Percentiles rank a stretch among this genome's conserved stretches.
Conservation (phyloP, 257 asterid genomes). For the Scutellaria minor region DNA sequence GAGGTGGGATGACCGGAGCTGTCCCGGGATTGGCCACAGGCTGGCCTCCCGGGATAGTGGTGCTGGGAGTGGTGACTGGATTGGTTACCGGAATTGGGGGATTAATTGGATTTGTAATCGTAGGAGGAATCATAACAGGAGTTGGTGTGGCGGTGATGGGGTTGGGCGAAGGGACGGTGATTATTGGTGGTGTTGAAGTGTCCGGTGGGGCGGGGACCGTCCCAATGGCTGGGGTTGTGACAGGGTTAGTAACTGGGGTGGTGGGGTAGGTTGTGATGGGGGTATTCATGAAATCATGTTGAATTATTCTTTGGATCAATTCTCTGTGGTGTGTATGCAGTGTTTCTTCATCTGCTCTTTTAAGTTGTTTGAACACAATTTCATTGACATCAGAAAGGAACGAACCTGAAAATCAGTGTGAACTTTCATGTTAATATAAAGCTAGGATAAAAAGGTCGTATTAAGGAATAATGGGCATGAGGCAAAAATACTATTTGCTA, state of each 20-base stretch:
- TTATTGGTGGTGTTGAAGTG: constrained; percentile 34
- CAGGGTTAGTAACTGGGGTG: constrained; percentile 67
- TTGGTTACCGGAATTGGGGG: constrained; percentile 45
- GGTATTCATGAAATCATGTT: constrained; percentile 48
- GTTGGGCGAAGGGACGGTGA: constrained; percentile 54
- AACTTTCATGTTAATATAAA: neutral
- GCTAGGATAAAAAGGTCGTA: too few species aligned
- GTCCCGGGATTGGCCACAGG: constrained; percentile 9
- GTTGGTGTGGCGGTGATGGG: constrained; percentile 47
- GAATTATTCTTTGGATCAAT: constrained; percentile 36
- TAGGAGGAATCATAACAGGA: constrained; percentile 45
- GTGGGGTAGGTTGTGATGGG: constrained; percentile 48
- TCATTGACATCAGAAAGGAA: constrained; percentile 22
- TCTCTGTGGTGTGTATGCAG: constrained; percentile 38
- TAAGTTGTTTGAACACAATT: constrained; percentile 29
- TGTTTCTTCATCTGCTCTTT: constrained; percentile 28
- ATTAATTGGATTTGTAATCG: constrained; percentile 37
- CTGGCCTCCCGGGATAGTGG: constrained; percentile 38
- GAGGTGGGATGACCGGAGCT: constrained; percentile 48
- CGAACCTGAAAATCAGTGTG: constrained; percentile 40
- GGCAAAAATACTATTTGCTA: too few species aligned
- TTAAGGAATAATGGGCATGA: too few species aligned
- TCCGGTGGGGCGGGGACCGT: constrained; percentile 49
- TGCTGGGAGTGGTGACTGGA: constrained; percentile 53
- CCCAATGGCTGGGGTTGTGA: constrained; percentile 61